phyloP scores from a whole-genome alignment of 441 rosid genomes.

The Syzygium malaccense region DNA sequence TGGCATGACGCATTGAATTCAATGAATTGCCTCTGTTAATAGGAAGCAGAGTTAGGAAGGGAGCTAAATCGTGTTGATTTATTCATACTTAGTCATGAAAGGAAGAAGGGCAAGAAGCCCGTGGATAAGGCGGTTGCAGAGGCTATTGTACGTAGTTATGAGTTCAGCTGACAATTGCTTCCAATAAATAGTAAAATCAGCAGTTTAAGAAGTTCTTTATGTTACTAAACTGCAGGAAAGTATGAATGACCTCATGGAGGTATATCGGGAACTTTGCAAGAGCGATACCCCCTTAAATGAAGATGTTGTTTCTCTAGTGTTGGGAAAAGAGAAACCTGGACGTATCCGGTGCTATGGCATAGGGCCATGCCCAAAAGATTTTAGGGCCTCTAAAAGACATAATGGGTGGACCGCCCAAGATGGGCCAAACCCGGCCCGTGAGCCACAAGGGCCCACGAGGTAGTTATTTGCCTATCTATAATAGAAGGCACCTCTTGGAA shows the following conservation, averaged over 20 bases:
- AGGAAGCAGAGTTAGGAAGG: neutral
- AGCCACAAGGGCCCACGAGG: too few relatives aligned
- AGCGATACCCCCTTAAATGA: neutral
- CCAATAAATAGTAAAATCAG: neutral
- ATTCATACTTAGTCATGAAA: neutral
- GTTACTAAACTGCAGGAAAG: neutral
- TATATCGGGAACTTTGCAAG: neutral
- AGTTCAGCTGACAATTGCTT: neutral
- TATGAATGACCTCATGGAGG: neutral
- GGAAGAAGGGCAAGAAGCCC: neutral
- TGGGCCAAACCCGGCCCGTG: too few relatives aligned
- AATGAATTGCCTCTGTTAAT: neutral
- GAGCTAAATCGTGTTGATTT: neutral
- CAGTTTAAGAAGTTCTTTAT: neutral
- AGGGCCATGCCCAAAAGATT: neutral
- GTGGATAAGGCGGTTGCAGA: neutral
- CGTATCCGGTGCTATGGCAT: neutral
- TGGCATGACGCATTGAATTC: neutral
- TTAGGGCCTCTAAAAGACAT: neutral
- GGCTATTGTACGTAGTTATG: neutral
- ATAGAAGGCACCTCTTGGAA: too few relatives aligned
- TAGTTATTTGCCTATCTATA: too few relatives aligned
- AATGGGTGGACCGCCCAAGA: too few relatives aligned
- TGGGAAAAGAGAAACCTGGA: neutral
- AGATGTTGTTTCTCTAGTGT: neutral